Evolutionary conservation across 805 yeast genomes (phyloP).

Genomic region (Kluyveromyces nonfermentans): DNA sequence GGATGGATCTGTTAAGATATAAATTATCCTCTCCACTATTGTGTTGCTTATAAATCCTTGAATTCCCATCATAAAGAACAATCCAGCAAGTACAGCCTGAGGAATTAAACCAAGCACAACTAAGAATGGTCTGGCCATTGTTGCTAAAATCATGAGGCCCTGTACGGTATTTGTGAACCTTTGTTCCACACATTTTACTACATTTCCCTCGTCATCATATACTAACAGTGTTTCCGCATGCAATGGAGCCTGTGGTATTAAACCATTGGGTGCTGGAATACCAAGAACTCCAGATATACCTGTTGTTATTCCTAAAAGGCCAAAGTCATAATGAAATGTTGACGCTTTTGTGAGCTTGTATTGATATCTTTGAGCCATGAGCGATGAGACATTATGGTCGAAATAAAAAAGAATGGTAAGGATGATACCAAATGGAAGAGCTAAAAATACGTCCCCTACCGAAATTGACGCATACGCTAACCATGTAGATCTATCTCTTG

Average conservation of each 20-base stretch:
- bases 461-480: constrained; percentile 34
- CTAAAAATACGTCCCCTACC: constrained; percentile 73
- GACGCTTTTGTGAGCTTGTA: constrained; percentile 81
- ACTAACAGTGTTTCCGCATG: constrained; percentile 76
- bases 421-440: constrained; percentile 85
- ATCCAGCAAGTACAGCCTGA: constrained; percentile 85
- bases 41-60: constrained; percentile 64
- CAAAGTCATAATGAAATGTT: constrained; percentile 87
- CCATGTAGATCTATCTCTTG: constrained; percentile 28
- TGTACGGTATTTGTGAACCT: constrained; percentile 76
- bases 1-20: constrained; percentile 49
- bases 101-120: constrained; percentile 78
- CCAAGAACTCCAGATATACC: constrained; percentile 84
- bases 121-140: constrained; percentile 84
- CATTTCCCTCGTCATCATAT: constrained; percentile 19
- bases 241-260: constrained; percentile 94
- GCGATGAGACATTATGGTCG: constrained; percentile 90
- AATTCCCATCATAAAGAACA: constrained; percentile 89
- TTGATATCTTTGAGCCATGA: constrained; percentile 81
- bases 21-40: constrained; percentile 53
- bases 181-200: constrained; percentile 73
- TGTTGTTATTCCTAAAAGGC: constrained; percentile 75
- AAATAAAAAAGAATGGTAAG: constrained; percentile 81
- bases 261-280: constrained; percentile 91
- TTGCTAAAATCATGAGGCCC: constrained; percentile 72